These are phyloP conservation scores for Elsinoe batatas DNA, from an alignment of 2,329 filamentous ascomycete species.

Conservation along the genomic window DNA sequence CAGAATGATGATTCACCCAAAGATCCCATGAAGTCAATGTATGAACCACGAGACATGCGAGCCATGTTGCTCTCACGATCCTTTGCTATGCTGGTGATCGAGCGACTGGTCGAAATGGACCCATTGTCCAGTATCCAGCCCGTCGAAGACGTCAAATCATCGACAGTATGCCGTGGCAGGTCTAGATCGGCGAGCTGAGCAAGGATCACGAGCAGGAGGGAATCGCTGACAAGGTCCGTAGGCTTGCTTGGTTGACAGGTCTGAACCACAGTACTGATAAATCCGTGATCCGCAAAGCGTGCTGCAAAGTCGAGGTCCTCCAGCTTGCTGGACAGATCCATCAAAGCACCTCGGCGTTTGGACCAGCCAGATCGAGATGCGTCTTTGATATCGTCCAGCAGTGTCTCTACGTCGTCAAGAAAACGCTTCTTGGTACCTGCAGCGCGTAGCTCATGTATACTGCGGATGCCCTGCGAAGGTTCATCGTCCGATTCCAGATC, in stretches of 20 bases:
- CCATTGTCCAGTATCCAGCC: conserved; percentile 45
- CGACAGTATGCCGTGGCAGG: conserved; percentile 39
- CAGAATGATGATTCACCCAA: conserved; percentile 44
- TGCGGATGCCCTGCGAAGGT: conserved; percentile 38
- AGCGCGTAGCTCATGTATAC: conserved; percentile 52
- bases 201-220: conserved; percentile 54
- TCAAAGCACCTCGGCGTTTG: conserved; percentile 42
- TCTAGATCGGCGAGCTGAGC: conserved; percentile 43
- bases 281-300: conserved; percentile 64
- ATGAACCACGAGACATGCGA: conserved; percentile 48
- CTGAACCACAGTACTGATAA: conserved; percentile 58
- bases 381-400: conserved; percentile 51
- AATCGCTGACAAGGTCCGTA: conserved; percentile 42
- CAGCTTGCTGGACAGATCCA: conserved; percentile 47
- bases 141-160: conserved; percentile 23
- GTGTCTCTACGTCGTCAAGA: conserved; percentile 43
- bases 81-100: conserved; percentile 38
- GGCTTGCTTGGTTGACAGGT: conserved; percentile 38
- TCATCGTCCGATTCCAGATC: conserved; percentile 40
- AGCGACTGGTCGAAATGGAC: conserved; percentile 42
- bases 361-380: conserved; percentile 33
- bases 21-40: conserved; percentile 46
- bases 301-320: conserved; percentile 51
- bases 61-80: conserved; percentile 62
- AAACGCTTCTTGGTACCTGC: conserved; percentile 49